Evolutionary conservation across 2,329 filamentous ascomycete species (phyloP), one percentile per base, ranked within the genome.

Genomic region (Leptographium procerum): DNA sequence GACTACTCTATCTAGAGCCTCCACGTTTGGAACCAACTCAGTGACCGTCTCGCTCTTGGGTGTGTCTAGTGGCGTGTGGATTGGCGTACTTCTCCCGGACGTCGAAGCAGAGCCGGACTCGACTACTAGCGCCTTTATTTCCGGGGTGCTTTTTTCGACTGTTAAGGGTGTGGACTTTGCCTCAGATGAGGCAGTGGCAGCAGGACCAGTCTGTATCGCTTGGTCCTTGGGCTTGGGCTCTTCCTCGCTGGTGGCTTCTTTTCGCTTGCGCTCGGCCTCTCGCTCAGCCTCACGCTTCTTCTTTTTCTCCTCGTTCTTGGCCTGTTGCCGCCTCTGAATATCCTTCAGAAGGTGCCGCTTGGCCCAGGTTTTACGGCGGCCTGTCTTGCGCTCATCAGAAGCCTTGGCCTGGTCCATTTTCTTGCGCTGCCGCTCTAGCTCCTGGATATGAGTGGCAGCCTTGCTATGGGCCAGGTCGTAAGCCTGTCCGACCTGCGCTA

Each of bases 401-500:
- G 73, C 74, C 53, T 71, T 71, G 66, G 76, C 77, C 62, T 80
- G 75, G 60, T 79, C 77, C 0, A 70, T 62, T 1, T 72, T 75
- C 64, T 82, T 78, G 13, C 75, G 69, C 29, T 78, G 65, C 31
- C 73, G 75, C 4, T 81, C 84, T 11, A 72, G 64, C n/a, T 65
- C 67, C 26, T 67, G 65, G 26, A 72, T 61, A 52, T 72, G 69
- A 2, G 65, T 65, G 0, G 69, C 65, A 3, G 68, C 70, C 67
- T 87, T 88, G 62, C 81, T 80, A 68, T 88, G 84, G 0, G 86
- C 85, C 7, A 88, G 76, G 63, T 89, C 86, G 61, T 88, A 88
- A 1, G 84, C 84, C 56, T 84, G 75, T 1, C 86, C 86, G n/a
- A 87, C 83, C 13, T 83, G 76, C 1, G 85, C 77, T 2, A 95